Base-by-base conservation (phyloP, 2,329 filamentous ascomycete genomes). In the Colletotrichum sp. region DNA sequence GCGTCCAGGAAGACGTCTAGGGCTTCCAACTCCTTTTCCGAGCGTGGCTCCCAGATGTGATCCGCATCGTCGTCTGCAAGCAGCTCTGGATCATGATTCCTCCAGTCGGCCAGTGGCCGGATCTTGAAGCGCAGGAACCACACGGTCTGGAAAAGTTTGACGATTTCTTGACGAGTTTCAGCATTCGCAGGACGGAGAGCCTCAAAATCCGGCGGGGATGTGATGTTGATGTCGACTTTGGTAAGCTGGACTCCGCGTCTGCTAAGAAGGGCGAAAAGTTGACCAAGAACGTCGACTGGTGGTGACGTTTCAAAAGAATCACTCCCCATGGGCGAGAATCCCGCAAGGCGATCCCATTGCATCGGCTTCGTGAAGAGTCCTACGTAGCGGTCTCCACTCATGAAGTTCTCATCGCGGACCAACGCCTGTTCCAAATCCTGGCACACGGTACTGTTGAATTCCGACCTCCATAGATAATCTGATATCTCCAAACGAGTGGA, bases 101-200 rank as follows among this genome's bases (percentile, higher is more conserved):
- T 3, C 43, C n/a, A 51, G n/a, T 51, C 43, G 11, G n/a, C 43
- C 13, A 0, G n/a, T 51, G 18, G 43, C 11, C 0, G 0, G 0
- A 51, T 51, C 43, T 51, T 0, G 43, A 51, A 51, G 43, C 43
- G 43, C 43, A 51, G 0, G 43, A 51, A 51, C 43, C 43, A 21
- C 11, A 51, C 0, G 4, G 21, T 51, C n/a, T 0, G 43, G 0
- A 7, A 0, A 51, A 21, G 43, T 51, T 51, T 51, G 1, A 47
- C 2, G 1, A 4, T 47, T 0, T 21, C 43, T 21, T 21, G n/a
- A 13, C 0, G 43, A 51, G 43, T n/a, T 0, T 51, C n/a, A 0
- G 13, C n/a, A 0, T 51, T 0, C 0, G 43, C 21, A 0, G 18
- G 43, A 0, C 43, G 12, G 2, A 51, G n/a, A 13, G 0, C 43